A percentile compares a stretch with the other conserved stretches of the same genome.
Evolutionary conservation across 1,139 yeast species (phyloP).

Genomic region (Pichia inconspicua): DNA sequence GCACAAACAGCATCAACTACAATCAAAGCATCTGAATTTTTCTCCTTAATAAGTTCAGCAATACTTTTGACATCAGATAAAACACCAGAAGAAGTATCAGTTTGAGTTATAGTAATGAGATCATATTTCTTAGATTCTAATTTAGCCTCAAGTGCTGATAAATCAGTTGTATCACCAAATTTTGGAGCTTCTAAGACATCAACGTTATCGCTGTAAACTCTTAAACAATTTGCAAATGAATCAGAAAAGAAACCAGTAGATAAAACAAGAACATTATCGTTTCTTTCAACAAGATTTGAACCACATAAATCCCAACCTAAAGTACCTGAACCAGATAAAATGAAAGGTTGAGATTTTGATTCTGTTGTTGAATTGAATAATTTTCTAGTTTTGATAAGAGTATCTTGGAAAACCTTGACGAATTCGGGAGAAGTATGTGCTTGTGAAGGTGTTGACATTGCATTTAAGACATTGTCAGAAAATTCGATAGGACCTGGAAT

Average conservation of each 20-base stretch:
- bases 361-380: slow-evolving; percentile 61
- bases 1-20: slow-evolving; percentile 95
- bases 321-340: slow-evolving; percentile 87
- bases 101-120: slow-evolving; percentile 83
- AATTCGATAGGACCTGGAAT: slow-evolving; percentile 95
- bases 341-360: slow-evolving; percentile 64
- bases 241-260: slow-evolving; percentile 94
- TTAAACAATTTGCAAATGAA: slow-evolving; percentile 72
- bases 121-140: slow-evolving; percentile 34
- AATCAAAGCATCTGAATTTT: slow-evolving; percentile 73
- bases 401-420: slow-evolving; percentile 62
- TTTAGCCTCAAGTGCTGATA: slow-evolving; percentile 41
- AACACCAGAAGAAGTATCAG: slow-evolving; percentile 93
- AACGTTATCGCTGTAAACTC: slow-evolving; percentile 62
- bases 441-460: slow-evolving; percentile 79
- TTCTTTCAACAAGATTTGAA: slow-evolving; percentile 59
- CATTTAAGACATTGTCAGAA: slow-evolving; percentile 69
- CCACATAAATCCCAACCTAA: slow-evolving; percentile 92
- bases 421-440: slow-evolving; percentile 92
- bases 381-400: slow-evolving; percentile 58
- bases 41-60: slow-evolving; percentile 50
- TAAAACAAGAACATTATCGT: slow-evolving; percentile 66
- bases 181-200: slow-evolving; percentile 56
- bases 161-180: slow-evolving; percentile 65
- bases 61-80: slow-evolving; percentile 64